Evolutionary conservation across 73 alveolate species (phyloP), one percentile per base, ranked within the genome.

Genomic region (Effrenium voratum): DNA sequence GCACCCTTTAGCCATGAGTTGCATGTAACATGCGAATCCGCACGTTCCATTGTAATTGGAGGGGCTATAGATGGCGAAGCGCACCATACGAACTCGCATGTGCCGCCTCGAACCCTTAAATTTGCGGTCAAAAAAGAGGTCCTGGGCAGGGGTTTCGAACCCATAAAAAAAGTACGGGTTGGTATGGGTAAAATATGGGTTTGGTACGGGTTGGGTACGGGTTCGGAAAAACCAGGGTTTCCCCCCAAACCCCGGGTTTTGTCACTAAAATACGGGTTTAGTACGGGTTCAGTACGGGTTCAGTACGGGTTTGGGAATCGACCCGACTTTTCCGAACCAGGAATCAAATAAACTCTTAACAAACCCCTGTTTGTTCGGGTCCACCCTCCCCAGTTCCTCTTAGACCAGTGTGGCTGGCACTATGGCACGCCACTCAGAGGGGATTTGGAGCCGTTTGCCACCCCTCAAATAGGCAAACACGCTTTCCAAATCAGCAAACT

Each of bases 201-300:
- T 68, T n/a, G 30, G 75, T 60, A 60, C 63, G n/a, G n/a, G n/a
- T n/a, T n/a, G n/a, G n/a, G n/a, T n/a, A n/a, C n/a, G n/a, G n/a
- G 77, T 63, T 63, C 26, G 77, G 77, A 63, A 63, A 24, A 63
- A 8, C 77, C 40, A 36, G 36, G 77, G 77, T 63, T 63, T 63
- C 26, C 8, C n/a, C 26, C 8, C 40, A 63, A 24, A 63, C 77
- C 77, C 40, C 40, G 36, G 22, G 77, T 63, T 63, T 63, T 26
- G 43, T 15, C 26, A 22, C 77, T 15, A 63, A 63, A 63, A 63
- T 63, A 63, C 5, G 40, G 77, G 77, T 63, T 63, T 30, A 26
- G 26, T 24, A 77, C 22, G 88, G 88, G 88, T 77, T 44, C 28
- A n/a, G 60, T 44, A 44, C 60, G 88, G 88, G 88, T 77, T 73